Evolutionary conservation across 75 land plant species (phyloP), one percentile per base, ranked within the genome.

Genomic region (Isoetes taiwanensis): DNA sequence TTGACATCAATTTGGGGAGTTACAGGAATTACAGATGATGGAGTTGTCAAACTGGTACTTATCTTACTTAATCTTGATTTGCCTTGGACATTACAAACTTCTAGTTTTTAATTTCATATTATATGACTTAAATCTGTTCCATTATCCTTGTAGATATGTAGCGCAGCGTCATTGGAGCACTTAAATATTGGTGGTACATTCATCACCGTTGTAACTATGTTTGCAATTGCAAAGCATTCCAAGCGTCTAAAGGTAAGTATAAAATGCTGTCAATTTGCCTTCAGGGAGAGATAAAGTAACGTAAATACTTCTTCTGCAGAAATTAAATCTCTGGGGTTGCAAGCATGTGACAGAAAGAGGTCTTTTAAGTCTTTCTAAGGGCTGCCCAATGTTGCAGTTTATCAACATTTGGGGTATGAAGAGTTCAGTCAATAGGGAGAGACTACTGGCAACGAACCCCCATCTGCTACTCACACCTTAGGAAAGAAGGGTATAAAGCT

Each of bases 131-230:
- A n/a, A n/a, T n/a, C n/a, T n/a, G n/a, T n/a, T n/a, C n/a, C 35
- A 17, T 42, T 52, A 32, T 42, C 26, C 25, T 10, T 41, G 55
- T 74, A 88, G 95, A 81, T 82, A 20, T 77, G 80, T 28, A 72
- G 67, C 63, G 79, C 91, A 32, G 54, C 10, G 35, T 77, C 91
- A 17, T 57, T 86, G 55, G 76, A 78, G 64, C 78, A 85, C 64
- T 64, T 90, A 31, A 90, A 86, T 52, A 72, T 82, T 31, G 96
- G 96, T 14, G 91, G 96, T n/a, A 90, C 93, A 37, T 90, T 90
- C 54, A 78, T 85, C 41, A 85, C 93, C 9, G 91, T 85, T 70
- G 75, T 69, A 35, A 75, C 93, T 29, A 31, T 85, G 42, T 75
- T 46, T 48, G 79, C 87, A 41, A 82, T 85, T 72, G 83, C 96